A percentile compares a stretch with the other conserved stretches of the same genome.
These are phyloP conservation scores for Trametes sp. DNA, from an alignment of 1,284 basidiomycete species.

Conservation along the genomic window DNA sequence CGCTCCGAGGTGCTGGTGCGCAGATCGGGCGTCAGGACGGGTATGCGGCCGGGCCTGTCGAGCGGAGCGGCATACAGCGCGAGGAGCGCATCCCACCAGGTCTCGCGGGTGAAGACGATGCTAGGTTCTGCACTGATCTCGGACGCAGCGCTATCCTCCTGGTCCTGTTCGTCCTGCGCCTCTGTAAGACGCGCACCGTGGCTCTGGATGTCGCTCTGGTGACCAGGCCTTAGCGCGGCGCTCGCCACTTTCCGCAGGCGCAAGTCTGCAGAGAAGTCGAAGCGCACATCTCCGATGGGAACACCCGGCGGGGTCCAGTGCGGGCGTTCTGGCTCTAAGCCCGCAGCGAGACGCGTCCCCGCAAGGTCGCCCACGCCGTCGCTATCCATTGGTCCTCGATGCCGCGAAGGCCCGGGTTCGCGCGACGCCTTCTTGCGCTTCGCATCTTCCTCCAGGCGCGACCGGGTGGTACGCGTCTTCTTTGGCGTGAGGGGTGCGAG, in stretches of 20 bases:
- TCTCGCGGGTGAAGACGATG: constrained; percentile 28
- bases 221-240: not conserved
- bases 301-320: not conserved
- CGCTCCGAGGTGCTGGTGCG: constrained; percentile 52
- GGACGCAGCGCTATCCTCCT: constrained; percentile 19
- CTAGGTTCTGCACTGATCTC: constrained; percentile 33
- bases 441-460: constrained; percentile 24
- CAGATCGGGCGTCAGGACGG: constrained; percentile 46
- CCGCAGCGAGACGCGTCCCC: not conserved
- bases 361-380: not conserved
- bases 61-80: constrained; percentile 37
- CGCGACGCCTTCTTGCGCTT: constrained; percentile 18
- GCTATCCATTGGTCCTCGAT: not conserved
- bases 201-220: not conserved
- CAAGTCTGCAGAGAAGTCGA: not conserved
- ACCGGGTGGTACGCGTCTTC: constrained; percentile 30
- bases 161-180: not conserved
- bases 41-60: not conserved
- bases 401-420: not conserved
- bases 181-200: not conserved
- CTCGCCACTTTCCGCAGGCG: not conserved
- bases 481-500: constrained; percentile 40
- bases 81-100: constrained; percentile 32
- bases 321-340: not conserved
- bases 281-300: constrained; percentile 1